Conservation (phyloP, 768 basidiomycete genomes). For the Russula ochroleuca region DNA sequence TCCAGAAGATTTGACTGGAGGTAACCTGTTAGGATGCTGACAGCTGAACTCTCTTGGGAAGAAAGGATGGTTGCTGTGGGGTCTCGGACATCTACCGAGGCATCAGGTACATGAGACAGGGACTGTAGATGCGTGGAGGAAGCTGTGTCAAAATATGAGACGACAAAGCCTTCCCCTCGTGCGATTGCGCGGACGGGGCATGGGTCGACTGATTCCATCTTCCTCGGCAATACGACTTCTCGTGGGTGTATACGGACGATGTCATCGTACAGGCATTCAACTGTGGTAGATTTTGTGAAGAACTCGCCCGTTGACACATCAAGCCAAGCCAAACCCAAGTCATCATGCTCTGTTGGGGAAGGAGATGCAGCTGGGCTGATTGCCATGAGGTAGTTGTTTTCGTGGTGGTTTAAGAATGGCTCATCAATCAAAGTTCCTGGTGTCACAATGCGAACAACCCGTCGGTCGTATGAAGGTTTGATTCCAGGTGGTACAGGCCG, state of each 20-base stretch:
- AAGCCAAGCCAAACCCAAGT: conserved; percentile 83
- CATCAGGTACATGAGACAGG: conserved; percentile 25
- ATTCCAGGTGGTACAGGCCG: conserved; percentile 42
- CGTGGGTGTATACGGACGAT: conserved; percentile 74
- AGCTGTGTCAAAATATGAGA: conserved; percentile 43
- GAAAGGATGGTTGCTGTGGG: conserved; percentile 27
- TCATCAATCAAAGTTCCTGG: conserved; percentile 95
- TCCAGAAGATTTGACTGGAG: conserved; percentile 68
- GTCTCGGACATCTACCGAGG: background rate
- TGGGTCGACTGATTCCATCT: conserved; percentile 35
- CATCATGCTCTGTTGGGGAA: background rate
- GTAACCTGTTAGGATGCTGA: conserved; percentile 59
- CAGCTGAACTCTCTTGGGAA: conserved; percentile 49
- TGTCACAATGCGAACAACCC: conserved; percentile 82
- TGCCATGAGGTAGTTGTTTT: conserved; percentile 87
- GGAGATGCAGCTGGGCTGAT: conserved; percentile 35
- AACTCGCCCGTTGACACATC: conserved; percentile 95
- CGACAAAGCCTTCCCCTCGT: conserved; percentile 50
- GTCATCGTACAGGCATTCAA: conserved; percentile 68
- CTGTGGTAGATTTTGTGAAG: conserved; percentile 60
- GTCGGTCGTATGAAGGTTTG: conserved; percentile 66
- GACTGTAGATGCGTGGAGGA: background rate
- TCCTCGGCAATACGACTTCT: conserved; percentile 68
- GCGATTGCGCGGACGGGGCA: conserved; percentile 50
- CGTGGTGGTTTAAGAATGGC: conserved; percentile 75